A percentile compares a stretch with the other conserved stretches of the same genome.
Conservation (phyloP, 2,329 filamentous ascomycete genomes). For the Fusarium cicatricum region DNA sequence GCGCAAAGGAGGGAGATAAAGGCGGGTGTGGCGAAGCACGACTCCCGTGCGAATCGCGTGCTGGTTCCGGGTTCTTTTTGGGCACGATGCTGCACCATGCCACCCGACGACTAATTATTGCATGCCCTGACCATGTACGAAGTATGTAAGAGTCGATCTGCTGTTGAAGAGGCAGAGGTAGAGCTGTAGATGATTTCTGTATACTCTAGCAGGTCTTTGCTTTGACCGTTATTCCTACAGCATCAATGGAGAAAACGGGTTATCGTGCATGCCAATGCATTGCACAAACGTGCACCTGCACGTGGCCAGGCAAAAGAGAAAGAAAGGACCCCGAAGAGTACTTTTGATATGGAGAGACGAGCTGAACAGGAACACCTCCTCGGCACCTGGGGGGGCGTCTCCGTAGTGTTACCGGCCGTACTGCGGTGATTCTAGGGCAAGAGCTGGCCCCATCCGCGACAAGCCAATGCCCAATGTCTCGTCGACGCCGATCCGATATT, state of each 20-base stretch:
- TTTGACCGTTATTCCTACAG: neutral
- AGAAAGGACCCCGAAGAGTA: neutral
- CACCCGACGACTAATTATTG: constrained; percentile 7
- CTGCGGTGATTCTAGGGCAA: constrained; percentile 39
- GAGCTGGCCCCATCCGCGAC: constrained; percentile 32
- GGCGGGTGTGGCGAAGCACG: constrained; percentile 9
- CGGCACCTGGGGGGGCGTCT: constrained; percentile 26
- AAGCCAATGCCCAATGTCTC: constrained; percentile 42
- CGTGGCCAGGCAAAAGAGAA: constrained; percentile 1
- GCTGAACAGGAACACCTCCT: constrained; percentile 21
- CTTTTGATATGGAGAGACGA: neutral
- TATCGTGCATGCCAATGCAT: neutral
- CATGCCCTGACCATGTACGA: constrained; percentile 9
- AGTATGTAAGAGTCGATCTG: neutral
- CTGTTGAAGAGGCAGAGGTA: too few relatives aligned
- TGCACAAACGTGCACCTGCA: constrained; percentile 10
- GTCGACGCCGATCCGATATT: constrained; percentile 42
- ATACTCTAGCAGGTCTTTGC: too few relatives aligned
- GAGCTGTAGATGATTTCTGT: too few relatives aligned
- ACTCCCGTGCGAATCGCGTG: constrained; percentile 29
- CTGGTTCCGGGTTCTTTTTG: neutral
- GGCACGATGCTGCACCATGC: constrained; percentile 7
- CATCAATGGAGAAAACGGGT: too few relatives aligned
- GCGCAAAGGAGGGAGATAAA: neutral
- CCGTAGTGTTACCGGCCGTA: constrained; percentile 40